A percentile compares a stretch with the other conserved stretches of the same genome.
Conservation (phyloP, 495 filamentous ascomycete species). For the Tuber umbilicatum region DNA sequence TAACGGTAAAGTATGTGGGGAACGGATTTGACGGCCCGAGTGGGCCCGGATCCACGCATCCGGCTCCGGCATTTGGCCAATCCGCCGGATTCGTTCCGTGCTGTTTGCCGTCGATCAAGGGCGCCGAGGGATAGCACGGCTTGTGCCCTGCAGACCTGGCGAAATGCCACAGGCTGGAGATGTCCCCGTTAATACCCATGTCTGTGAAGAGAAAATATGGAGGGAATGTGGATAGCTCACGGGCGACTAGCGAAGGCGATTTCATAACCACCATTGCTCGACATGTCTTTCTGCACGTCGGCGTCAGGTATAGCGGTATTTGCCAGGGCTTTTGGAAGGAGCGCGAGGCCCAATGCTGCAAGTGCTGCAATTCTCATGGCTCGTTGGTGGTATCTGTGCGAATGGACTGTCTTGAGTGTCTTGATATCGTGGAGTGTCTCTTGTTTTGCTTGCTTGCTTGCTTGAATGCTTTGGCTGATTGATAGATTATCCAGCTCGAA, state of each 20-base stretch:
- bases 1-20: conserved; percentile 37
- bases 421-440: neutral
- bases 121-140: conserved; percentile 31
- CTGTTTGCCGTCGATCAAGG: conserved; percentile 30
- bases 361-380: neutral
- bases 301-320: conserved; percentile 30
- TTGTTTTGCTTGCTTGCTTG: neutral
- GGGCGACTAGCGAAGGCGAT: conserved; percentile 37
- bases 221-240: conserved; percentile 15
- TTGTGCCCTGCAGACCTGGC: conserved; percentile 10
- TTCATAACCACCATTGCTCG: conserved; percentile 29
- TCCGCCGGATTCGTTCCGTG: conserved; percentile 27
- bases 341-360: neutral
- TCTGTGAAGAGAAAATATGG: too few relatives aligned
- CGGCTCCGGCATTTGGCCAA: conserved; percentile 27
- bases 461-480: neutral
- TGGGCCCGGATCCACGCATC: conserved; percentile 28
- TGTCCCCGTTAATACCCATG: neutral
- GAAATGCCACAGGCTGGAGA: conserved; percentile 35
- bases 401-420: neutral
- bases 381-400: neutral
- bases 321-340: neutral
- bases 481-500: too few relatives aligned
- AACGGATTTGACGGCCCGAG: conserved; percentile 23
- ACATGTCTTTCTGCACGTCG: conserved; percentile 24